Conservation (phyloP, 768 basidiomycete species). For the Boletellus ananas region DNA sequence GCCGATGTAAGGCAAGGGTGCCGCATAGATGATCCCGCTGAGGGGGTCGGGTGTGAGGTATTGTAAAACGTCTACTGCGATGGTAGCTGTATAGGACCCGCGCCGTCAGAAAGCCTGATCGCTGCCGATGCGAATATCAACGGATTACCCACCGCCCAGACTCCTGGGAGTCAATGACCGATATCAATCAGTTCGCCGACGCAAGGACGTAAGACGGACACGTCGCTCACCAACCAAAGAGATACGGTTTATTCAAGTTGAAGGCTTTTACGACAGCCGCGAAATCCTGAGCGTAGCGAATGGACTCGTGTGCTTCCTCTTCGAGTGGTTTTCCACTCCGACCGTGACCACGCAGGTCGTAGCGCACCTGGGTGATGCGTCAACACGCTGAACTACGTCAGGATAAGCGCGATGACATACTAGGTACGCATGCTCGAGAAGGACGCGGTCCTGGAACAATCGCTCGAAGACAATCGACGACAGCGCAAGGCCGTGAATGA, state of each 20-base stretch:
- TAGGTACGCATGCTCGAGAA: conserved; percentile 3
- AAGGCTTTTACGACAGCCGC: conserved; percentile 1
- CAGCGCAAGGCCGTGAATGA: conserved; percentile 5
- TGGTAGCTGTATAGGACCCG: background rate
- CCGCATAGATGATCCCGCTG: conserved; percentile 4
- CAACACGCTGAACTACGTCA: background rate
- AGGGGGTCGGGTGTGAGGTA: background rate
- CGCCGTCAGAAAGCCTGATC: background rate
- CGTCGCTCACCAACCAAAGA: conserved; percentile 3
- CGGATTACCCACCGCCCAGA: conserved; percentile 1
- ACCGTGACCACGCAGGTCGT: conserved; percentile 9
- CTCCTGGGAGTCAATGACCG: background rate
- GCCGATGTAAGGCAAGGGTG: conserved; percentile 8
- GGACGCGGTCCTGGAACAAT: conserved; percentile 3
- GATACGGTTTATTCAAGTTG: conserved; percentile 2
- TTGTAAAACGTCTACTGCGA: conserved; percentile 3
- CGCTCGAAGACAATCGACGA: conserved; percentile 5
- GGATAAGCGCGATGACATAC: background rate
- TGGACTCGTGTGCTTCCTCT: conserved; percentile 1
- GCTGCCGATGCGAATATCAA: background rate
- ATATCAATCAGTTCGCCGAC: background rate
- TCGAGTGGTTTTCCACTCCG: conserved; percentile 4
- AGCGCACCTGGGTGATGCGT: background rate
- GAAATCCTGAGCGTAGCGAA: conserved; percentile 8
- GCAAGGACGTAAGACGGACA: background rate